Percentiles rank a stretch among this genome's conserved stretches.
Conservation (phyloP, 345 rosid species). For the Capsella bursapastoris region DNA sequence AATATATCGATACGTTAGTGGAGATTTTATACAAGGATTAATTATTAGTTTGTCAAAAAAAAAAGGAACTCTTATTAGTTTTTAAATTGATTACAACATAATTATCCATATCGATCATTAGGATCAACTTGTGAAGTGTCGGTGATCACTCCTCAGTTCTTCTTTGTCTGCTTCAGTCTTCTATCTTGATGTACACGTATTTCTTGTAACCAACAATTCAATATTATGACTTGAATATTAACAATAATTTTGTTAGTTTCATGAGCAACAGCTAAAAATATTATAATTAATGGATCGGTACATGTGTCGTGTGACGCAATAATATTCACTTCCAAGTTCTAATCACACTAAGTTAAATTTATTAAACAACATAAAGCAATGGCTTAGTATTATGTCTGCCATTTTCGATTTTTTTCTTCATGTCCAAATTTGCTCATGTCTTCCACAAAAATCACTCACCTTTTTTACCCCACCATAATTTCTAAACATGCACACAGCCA, state of each 20-base stretch:
- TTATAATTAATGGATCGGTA: slow-evolving; percentile 15
- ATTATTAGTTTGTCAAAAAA: slow-evolving; percentile 15
- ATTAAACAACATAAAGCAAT: slow-evolving; percentile 13
- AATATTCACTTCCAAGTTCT: slow-evolving; percentile 32
- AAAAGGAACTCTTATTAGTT: slow-evolving; percentile 21
- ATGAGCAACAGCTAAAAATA: slow-evolving; percentile 26
- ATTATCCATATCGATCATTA: slow-evolving; percentile 15
- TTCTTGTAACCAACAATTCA: background rate
- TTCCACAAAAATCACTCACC: slow-evolving; percentile 43
- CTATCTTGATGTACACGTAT: slow-evolving; percentile 16
- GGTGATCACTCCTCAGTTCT: slow-evolving; percentile 29
- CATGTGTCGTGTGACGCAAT: slow-evolving; percentile 41
- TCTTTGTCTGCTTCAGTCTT: slow-evolving; percentile 37
- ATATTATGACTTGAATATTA: slow-evolving; percentile 18
- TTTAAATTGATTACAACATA: slow-evolving; percentile 35
- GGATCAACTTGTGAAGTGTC: slow-evolving; percentile 39
- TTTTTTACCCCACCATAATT: slow-evolving; percentile 47
- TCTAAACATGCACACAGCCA: slow-evolving; percentile 45
- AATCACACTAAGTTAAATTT: slow-evolving; percentile 26
- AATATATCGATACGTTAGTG: slow-evolving; percentile 32
- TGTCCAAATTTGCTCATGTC: slow-evolving; percentile 38
- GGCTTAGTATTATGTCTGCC: slow-evolving; percentile 48
- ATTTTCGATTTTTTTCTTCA: slow-evolving; percentile 28
- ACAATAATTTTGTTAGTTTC: slow-evolving; percentile 42
- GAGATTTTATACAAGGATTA: slow-evolving; percentile 27